These are phyloP conservation scores for Fusarium sp. DNA, from an alignment of 2,329 filamentous ascomycete species.

Conservation along the genomic window DNA sequence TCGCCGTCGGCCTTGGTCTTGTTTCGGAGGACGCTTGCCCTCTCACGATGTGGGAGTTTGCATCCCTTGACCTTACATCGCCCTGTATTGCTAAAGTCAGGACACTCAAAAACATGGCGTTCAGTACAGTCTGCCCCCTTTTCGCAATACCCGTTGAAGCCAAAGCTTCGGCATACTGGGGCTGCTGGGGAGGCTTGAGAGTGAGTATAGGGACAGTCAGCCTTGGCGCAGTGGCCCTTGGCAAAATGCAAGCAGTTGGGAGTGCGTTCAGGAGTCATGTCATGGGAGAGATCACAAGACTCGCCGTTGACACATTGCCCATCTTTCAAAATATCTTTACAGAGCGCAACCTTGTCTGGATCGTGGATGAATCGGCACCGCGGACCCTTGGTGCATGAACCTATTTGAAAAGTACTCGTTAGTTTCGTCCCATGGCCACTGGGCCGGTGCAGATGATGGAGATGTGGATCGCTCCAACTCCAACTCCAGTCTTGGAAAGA, in stretches of 20 bases:
- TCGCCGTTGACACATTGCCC: slow-evolving; percentile 81
- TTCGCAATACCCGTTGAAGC: slow-evolving; percentile 87
- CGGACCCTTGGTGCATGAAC: slow-evolving; percentile 86
- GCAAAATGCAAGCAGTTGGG: slow-evolving; percentile 92
- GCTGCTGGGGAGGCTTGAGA: slow-evolving; percentile 81
- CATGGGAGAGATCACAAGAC: slow-evolving; percentile 91
- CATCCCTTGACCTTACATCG: slow-evolving; percentile 84
- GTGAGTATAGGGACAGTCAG: slow-evolving; percentile 88
- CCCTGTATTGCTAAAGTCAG: slow-evolving; percentile 93
- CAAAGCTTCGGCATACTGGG: slow-evolving; percentile 86
- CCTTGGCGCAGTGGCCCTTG: slow-evolving; percentile 89
- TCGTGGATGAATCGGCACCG: slow-evolving; percentile 87
- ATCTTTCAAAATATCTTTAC: slow-evolving; percentile 86
- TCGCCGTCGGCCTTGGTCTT: slow-evolving; percentile 69
- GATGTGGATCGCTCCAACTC: slow-evolving; percentile 25
- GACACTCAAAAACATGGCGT: slow-evolving; percentile 92
- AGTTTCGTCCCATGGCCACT: slow-evolving; percentile 61
- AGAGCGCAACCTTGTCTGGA: slow-evolving; percentile 86
- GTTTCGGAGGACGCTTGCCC: slow-evolving; percentile 82
- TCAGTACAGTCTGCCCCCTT: slow-evolving; percentile 82
- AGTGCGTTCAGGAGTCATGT: slow-evolving; percentile 83
- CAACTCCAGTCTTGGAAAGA: slow-evolving; percentile 54
- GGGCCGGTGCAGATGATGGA: slow-evolving; percentile 39
- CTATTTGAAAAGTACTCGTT: slow-evolving; percentile 64
- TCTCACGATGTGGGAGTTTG: slow-evolving; percentile 87